phyloP scores from a whole-genome alignment of 164 flowering plant species.

The Macadamia integrifolia region DNA sequence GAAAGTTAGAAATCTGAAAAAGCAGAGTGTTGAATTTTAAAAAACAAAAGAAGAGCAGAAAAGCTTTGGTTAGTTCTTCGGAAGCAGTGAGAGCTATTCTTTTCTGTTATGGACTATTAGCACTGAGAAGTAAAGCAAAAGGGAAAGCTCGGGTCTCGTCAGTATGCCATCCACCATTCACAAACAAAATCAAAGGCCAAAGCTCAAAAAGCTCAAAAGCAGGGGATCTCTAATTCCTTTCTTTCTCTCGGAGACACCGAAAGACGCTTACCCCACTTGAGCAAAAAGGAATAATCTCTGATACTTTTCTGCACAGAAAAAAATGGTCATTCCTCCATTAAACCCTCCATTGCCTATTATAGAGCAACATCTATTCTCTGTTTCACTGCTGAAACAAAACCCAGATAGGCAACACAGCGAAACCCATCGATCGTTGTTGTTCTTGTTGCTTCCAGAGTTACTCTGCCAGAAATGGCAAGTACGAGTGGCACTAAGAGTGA shows the following conservation, averaged over 20 bases:
- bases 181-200: neutral
- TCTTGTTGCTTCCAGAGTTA: too few species aligned
- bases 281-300: neutral
- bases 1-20: too few species aligned
- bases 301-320: neutral
- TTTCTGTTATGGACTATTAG: too few species aligned
- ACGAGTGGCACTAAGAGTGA: conserved; percentile 19
- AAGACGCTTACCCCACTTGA: neutral
- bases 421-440: too few species aligned
- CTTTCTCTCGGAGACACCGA: neutral
- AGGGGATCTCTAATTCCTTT: neutral
- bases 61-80: neutral
- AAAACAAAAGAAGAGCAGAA: neutral
- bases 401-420: neutral
- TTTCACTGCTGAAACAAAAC: neutral
- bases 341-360: neutral
- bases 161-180: too few species aligned
- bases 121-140: neutral
- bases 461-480: conserved; percentile 26
- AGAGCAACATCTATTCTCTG: neutral
- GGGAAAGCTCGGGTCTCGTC: neutral
- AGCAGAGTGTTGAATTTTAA: too few species aligned
- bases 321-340: neutral
- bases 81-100: neutral
- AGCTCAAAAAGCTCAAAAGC: neutral